These are phyloP conservation scores for Populus deltoides DNA, from an alignment of 345 rosid genomes.

Conservation along the genomic window DNA sequence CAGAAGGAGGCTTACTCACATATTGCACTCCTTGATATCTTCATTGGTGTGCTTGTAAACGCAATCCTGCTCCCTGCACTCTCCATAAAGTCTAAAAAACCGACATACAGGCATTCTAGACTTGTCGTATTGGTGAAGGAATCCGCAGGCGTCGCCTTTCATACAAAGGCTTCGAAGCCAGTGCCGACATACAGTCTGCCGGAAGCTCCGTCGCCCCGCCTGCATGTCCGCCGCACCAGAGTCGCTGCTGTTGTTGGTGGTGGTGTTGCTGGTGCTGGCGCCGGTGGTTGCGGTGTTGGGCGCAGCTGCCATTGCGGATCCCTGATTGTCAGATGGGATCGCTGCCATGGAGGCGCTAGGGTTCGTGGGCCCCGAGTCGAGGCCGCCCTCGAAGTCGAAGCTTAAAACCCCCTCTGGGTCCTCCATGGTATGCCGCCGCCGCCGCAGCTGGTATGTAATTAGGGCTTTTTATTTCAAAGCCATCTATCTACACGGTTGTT, in stretches of 20 bases:
- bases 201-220: conserved; percentile 75
- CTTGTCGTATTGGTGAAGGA: conserved; percentile 96
- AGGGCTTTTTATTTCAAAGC: not conserved
- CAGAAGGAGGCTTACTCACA: conserved; percentile 40
- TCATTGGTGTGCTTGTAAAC: conserved; percentile 95
- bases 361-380: conserved; percentile 56
- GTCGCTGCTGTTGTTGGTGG: conserved; percentile 7
- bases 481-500: not conserved
- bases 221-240: conserved; percentile 13
- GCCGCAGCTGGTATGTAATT: not conserved
- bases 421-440: not conserved
- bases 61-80: conserved; percentile 98
- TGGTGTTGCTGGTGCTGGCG: conserved; percentile 4
- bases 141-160: conserved; percentile 99
- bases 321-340: conserved; percentile 37
- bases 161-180: conserved; percentile 98
- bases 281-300: conserved; percentile 16
- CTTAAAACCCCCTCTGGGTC: conserved; percentile 71
- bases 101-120: conserved; percentile 97
- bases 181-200: conserved; percentile 98
- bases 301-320: conserved; percentile 16
- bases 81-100: conserved; percentile 79
- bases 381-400: conserved; percentile 98
- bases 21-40: conserved; percentile 97
- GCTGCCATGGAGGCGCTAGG: conserved; percentile 60